These are phyloP conservation scores for Trichoderma parareesei DNA, from an alignment of 495 filamentous ascomycete genomes.

Conservation along the genomic window DNA sequence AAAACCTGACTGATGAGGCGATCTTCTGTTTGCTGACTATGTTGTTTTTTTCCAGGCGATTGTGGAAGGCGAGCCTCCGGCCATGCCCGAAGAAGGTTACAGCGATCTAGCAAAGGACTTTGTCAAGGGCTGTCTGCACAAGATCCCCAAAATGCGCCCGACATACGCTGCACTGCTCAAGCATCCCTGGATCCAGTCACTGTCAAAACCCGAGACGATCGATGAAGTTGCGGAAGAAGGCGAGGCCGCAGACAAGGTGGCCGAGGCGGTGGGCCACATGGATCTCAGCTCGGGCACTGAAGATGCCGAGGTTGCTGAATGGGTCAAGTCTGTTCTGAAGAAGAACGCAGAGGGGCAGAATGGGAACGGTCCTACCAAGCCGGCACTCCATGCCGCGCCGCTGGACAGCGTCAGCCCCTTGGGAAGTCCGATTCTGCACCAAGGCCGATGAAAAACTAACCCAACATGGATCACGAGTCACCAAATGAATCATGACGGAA, in stretches of 20 bases:
- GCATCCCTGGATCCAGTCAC: constrained; percentile 76
- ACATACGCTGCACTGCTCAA: constrained; percentile 83
- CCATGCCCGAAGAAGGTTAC: constrained; percentile 68
- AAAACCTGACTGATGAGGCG: constrained; percentile 13
- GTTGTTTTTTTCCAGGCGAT: constrained; percentile 59
- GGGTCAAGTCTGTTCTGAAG: constrained; percentile 69
- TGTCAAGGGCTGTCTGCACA: constrained; percentile 83
- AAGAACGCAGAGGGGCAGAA: constrained; percentile 46
- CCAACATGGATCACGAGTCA: background rate
- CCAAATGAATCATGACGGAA: background rate
- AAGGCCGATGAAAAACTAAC: background rate
- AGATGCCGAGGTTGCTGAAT: constrained; percentile 73
- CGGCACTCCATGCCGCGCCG: constrained; percentile 72
- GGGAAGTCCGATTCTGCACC: constrained; percentile 24
- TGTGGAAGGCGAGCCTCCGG: constrained; percentile 88
- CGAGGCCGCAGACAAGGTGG: constrained; percentile 38
- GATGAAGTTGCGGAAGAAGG: constrained; percentile 63
- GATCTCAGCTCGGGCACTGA: constrained; percentile 40
- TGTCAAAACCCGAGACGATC: constrained; percentile 80
- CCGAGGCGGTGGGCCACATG: constrained; percentile 34
- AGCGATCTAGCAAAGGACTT: constrained; percentile 78
- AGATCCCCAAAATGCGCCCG: constrained; percentile 81
- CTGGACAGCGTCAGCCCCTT: constrained; percentile 52
- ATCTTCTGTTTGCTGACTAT: background rate
- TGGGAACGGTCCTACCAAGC: constrained; percentile 33